phyloP scores from a whole-genome alignment of 2,329 filamentous ascomycete genomes.

The Fusarium sororula region DNA sequence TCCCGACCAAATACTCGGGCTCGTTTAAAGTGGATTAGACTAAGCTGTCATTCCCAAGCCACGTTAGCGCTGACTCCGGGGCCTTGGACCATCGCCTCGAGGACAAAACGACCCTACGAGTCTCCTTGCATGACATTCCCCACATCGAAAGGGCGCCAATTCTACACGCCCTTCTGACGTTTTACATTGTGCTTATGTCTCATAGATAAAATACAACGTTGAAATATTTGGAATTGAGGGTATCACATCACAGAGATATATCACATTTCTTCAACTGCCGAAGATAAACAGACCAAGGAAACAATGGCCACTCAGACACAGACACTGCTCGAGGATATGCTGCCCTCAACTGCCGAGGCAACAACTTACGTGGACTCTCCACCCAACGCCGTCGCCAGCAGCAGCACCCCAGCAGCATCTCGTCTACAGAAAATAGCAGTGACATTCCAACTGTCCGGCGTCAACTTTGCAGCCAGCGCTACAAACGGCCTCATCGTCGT shows the following conservation, averaged over 20 bases:
- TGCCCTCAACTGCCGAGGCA: background rate
- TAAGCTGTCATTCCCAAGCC: background rate
- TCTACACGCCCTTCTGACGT: background rate
- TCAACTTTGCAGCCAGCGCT: slow-evolving; percentile 39
- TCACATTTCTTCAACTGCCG: background rate
- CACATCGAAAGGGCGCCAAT: slow-evolving; percentile 6
- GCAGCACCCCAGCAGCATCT: background rate
- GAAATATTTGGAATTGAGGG: background rate
- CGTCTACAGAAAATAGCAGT: slow-evolving; percentile 32
- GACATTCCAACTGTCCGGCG: slow-evolving; percentile 37
- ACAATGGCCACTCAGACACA: slow-evolving; percentile 8
- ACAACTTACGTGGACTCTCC: background rate
- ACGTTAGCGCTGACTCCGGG: background rate
- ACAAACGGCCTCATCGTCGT: slow-evolving; percentile 49
- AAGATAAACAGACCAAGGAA: background rate
- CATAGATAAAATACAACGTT: background rate
- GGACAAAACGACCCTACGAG: background rate
- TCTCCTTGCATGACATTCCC: background rate
- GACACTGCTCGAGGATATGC: background rate
- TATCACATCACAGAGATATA: background rate
- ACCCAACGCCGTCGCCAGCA: background rate
- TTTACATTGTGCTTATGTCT: background rate
- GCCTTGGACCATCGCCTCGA: background rate
- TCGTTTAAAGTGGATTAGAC: background rate
- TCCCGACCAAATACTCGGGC: background rate